Evolutionary conservation across 495 filamentous ascomycete genomes (phyloP), one percentile per base, ranked within the genome.

Genomic region (Neurospora tetraspora): DNA sequence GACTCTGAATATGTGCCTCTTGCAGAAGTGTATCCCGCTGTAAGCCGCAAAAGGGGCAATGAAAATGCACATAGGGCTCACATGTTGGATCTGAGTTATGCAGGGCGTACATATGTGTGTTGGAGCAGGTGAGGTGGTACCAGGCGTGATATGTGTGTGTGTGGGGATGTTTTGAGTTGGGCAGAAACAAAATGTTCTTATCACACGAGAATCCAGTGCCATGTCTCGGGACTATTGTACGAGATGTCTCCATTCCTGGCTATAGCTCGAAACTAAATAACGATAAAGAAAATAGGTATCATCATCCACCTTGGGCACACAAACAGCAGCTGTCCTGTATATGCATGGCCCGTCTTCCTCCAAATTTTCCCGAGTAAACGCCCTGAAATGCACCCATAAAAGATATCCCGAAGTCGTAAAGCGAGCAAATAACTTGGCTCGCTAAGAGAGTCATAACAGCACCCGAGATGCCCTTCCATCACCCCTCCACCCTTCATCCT

Each of bases 221-320:
- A 27, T 31, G 31, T 31, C 31, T 31, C 31, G 31, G 31, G 31
- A 31, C 31, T 31, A 31, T 16, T 59, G 47, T 59, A 61, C 23
- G 23, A 61, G 53, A 34, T 34, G 16, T 61, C 0, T 31, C 14
- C 53, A 18, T 18, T 78, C 0, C 34, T 70, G 71, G 69, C 42
- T 53, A 47, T 20, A 74, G 39, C 53, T 27, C 59, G 39, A 72
- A 71, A 40, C 70, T 65, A 37, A 71, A 68, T 42, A 70, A 16
- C 42, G 11, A 65, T 65, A 10, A 8, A 39, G 11, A 18, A 34
- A 72, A 68, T 16, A 23, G 71, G 47, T 68, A 39, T 59, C 71
- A 34, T 31, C 3, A 47, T 36, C 34, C 10, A 36, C 38, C 20
- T 31, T 59, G 45, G 70, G 12, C 53, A 61, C 1, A 31, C 53